Evolutionary conservation across 495 filamentous ascomycete genomes (phyloP).

Genomic region (Aspergillus steynii): DNA sequence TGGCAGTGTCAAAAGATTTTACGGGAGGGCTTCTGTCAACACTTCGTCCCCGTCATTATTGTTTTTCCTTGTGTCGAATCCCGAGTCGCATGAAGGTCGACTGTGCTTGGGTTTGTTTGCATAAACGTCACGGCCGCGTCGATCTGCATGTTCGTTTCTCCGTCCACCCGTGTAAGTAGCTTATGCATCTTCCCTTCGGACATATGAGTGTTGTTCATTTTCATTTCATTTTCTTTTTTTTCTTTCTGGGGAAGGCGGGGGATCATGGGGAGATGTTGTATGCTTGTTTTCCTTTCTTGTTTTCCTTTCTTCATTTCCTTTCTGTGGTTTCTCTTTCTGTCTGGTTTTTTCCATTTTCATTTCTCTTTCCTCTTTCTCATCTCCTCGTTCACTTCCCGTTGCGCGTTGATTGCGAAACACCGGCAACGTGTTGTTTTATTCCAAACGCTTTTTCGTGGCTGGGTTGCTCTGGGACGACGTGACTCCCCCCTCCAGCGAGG

Average conservation of each 20-base stretch:
- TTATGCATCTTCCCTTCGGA: slow-evolving; percentile 23
- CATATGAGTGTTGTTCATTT: slow-evolving; percentile 20
- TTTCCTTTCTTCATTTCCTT: slow-evolving; percentile 13
- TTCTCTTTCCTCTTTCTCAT: slow-evolving; percentile 18
- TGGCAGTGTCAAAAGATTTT: slow-evolving; percentile 17
- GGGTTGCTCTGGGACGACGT: slow-evolving; percentile 6
- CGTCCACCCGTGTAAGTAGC: slow-evolving; percentile 25
- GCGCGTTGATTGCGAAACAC: slow-evolving; percentile 7
- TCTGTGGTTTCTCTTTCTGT: slow-evolving; percentile 18
- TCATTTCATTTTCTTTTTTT: slow-evolving; percentile 19
- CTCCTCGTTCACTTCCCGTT: slow-evolving; percentile 11
- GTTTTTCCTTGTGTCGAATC: slow-evolving; percentile 9
- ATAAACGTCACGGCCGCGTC: slow-evolving; percentile 23
- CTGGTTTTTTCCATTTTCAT: slow-evolving; percentile 17
- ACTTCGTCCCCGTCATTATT: slow-evolving; percentile 19
- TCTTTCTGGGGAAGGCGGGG: slow-evolving; percentile 13
- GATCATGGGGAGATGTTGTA: slow-evolving; percentile 9
- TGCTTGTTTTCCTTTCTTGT: slow-evolving; percentile 17
- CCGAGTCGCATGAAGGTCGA: slow-evolving; percentile 15
- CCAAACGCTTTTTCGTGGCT: slow-evolving; percentile 16
- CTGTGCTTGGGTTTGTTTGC: slow-evolving; percentile 19
- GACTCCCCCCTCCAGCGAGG: neutral
- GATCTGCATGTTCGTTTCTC: slow-evolving; percentile 18
- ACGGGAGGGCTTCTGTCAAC: slow-evolving; percentile 33
- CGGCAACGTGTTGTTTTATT: slow-evolving; percentile 14